These are phyloP conservation scores for Gynandropsis gynandra DNA, from an alignment of 345 rosid genomes.

Conservation along the genomic window DNA sequence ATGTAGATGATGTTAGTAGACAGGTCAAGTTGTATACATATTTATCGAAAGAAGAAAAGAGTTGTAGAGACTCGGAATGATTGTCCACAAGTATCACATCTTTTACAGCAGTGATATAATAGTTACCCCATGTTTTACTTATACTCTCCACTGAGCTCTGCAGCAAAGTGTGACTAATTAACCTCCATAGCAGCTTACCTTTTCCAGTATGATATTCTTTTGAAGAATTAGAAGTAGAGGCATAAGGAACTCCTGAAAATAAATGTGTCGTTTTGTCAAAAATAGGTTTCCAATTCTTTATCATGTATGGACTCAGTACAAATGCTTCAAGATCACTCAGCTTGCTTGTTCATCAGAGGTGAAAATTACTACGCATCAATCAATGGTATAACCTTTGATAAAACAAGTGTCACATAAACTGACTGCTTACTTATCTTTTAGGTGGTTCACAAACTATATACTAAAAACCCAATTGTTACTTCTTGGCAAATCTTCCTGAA, in stretches of 20 bases:
- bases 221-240: slow-evolving; percentile 67
- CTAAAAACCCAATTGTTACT: no score
- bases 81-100: not conserved
- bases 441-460: no score
- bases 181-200: slow-evolving; percentile 51
- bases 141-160: slow-evolving; percentile 12
- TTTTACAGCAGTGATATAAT: slow-evolving; percentile 15
- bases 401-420: no score
- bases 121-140: not conserved
- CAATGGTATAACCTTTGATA: no score
- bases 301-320: slow-evolving; percentile 6
- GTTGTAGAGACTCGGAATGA: slow-evolving; percentile 1
- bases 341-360: not conserved
- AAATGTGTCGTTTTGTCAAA: slow-evolving; percentile 49
- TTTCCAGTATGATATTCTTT: slow-evolving; percentile 78
- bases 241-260: slow-evolving; percentile 92
- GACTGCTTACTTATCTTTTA: no score
- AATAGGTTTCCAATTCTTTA: slow-evolving; percentile 11
- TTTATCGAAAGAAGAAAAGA: slow-evolving; percentile 3
- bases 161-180: slow-evolving; percentile 17
- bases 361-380: no score
- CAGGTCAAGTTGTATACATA: not conserved
- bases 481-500: no score
- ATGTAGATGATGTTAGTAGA: no score
- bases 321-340: not conserved